phyloP scores from a whole-genome alignment of 495 filamentous ascomycete genomes.

The Penicillium pancosmium region DNA sequence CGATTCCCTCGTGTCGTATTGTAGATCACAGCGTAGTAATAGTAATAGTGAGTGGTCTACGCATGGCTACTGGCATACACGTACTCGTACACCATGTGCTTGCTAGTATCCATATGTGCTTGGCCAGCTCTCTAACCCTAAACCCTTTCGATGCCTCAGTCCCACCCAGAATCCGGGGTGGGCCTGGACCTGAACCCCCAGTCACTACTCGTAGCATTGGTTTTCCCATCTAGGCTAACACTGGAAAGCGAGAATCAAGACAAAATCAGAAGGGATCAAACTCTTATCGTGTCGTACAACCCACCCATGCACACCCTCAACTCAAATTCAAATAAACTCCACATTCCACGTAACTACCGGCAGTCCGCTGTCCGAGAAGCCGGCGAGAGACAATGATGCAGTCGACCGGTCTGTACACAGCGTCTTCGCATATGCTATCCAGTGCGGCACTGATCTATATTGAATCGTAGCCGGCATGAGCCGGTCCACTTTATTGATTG shows the following conservation, averaged over 20 bases:
- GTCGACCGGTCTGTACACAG: not conserved
- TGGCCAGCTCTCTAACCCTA: too few species aligned
- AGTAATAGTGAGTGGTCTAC: too few species aligned
- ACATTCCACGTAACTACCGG: not conserved
- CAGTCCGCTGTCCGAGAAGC: not conserved
- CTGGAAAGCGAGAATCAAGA: not conserved
- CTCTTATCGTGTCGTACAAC: not conserved
- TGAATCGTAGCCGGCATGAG: too few species aligned
- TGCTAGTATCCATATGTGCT: too few species aligned
- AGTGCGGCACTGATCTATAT: too few species aligned
- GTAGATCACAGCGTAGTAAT: too few species aligned
- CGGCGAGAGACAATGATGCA: not conserved
- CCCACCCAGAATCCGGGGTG: conserved; percentile 13
- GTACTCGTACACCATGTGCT: too few species aligned
- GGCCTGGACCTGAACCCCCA: not conserved
- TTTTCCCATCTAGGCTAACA: not conserved
- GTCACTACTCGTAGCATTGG: not conserved
- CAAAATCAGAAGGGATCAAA: not conserved
- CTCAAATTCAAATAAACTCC: not conserved
- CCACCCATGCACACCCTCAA: not conserved
- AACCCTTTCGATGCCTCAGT: not conserved
- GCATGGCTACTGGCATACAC: too few species aligned
- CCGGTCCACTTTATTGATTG: too few species aligned
- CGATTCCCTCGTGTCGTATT: not conserved
- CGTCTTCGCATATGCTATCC: too few species aligned